These are phyloP conservation scores for Protomyces macrosporus DNA, from an alignment of 1,139 yeast genomes.

Conservation along the genomic window DNA sequence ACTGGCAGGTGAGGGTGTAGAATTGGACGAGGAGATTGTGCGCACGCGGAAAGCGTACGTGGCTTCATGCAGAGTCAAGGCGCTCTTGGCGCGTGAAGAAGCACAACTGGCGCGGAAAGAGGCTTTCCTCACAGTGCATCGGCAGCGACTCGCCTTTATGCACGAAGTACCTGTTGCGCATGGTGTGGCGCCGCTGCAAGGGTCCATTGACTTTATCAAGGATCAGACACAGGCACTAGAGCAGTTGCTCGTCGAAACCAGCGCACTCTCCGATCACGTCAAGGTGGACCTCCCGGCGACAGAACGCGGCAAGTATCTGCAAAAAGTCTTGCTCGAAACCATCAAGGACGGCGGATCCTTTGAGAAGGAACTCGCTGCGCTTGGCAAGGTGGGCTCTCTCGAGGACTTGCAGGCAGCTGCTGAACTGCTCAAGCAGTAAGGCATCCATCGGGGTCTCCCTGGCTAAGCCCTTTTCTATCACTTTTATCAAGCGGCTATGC, in stretches of 20 bases:
- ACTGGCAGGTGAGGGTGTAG: constrained; percentile 12
- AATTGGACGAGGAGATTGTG: constrained; percentile 20
- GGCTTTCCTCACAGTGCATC: constrained; percentile 8
- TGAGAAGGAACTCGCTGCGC: constrained; percentile 4
- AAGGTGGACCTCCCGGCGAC: constrained; percentile 3
- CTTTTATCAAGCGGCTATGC: too few species aligned
- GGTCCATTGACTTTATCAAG: constrained; percentile 25
- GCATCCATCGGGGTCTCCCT: too few species aligned
- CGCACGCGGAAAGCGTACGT: constrained; percentile 13
- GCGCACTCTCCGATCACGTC: background rate
- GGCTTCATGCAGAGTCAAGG: constrained; percentile 8
- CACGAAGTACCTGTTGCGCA: constrained; percentile 11
- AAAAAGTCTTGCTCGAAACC: constrained; percentile 14
- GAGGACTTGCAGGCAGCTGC: constrained; percentile 15
- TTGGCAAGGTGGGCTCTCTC: constrained; percentile 3
- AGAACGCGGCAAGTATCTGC: constrained; percentile 18
- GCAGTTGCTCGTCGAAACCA: constrained; percentile 5
- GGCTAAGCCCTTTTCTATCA: too few species aligned
- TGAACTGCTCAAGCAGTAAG: background rate
- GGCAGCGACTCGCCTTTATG: constrained; percentile 22
- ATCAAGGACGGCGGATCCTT: constrained; percentile 15
- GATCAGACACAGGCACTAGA: constrained; percentile 26
- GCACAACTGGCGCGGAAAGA: background rate
- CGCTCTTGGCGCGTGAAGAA: constrained; percentile 8
- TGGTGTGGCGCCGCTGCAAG: constrained; percentile 26